Conservation (phyloP, 2,329 filamentous ascomycete species). For the Dothidotthia symphoricarpi region DNA sequence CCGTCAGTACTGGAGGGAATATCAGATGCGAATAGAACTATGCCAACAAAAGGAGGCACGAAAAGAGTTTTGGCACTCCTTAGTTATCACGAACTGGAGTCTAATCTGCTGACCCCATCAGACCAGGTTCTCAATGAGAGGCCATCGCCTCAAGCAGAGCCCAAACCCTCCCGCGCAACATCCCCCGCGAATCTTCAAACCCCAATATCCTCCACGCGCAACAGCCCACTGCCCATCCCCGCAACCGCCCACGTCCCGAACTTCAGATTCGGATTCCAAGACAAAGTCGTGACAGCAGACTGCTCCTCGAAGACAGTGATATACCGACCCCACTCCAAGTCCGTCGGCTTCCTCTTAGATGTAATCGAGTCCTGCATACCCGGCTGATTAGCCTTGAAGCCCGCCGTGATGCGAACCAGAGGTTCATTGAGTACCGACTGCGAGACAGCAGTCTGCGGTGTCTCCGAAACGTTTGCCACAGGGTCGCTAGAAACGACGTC, state of each 20-base stretch:
- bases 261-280: slow-evolving; percentile 53
- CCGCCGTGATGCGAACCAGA: slow-evolving; percentile 43
- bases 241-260: slow-evolving; percentile 53
- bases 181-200: slow-evolving; percentile 13
- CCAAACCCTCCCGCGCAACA: too few relatives aligned
- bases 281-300: slow-evolving; percentile 45
- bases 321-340: slow-evolving; percentile 30
- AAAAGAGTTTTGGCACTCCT: too few relatives aligned
- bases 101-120: too few relatives aligned
- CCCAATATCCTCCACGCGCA: slow-evolving; percentile 51
- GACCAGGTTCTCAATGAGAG: too few relatives aligned
- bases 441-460: slow-evolving; percentile 4
- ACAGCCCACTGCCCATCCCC: slow-evolving; percentile 49
- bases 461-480: neutral
- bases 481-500: too few relatives aligned
- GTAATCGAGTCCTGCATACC: slow-evolving; percentile 21
- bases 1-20: too few relatives aligned
- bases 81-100: too few relatives aligned
- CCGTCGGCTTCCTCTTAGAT: slow-evolving; percentile 18
- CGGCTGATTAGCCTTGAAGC: slow-evolving; percentile 40
- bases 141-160: too few relatives aligned
- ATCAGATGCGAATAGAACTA: too few relatives aligned
- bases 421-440: slow-evolving; percentile 19
- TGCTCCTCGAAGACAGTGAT: slow-evolving; percentile 49
- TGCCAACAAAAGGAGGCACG: too few relatives aligned